These are phyloP conservation scores for Claviceps sp. DNA, from an alignment of 2,329 filamentous ascomycete genomes.

Conservation along the genomic window DNA sequence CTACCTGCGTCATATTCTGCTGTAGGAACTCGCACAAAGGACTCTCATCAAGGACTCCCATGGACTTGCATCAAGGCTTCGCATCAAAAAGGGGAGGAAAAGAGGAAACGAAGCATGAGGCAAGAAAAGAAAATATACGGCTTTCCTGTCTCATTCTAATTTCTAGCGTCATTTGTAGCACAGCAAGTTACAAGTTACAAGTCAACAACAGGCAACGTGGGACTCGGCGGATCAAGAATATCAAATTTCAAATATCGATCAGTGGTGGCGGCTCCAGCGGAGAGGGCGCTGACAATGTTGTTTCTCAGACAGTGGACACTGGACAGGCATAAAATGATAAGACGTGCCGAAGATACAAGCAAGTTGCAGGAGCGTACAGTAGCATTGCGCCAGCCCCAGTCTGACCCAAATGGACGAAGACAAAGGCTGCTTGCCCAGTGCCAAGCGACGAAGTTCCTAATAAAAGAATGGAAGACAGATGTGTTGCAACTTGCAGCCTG, in stretches of 20 bases:
- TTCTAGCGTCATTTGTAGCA: not conserved
- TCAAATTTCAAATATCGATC: not conserved
- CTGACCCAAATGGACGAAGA: not conserved
- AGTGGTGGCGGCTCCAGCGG: not conserved
- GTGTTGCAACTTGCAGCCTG: too few species aligned
- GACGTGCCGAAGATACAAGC: not conserved
- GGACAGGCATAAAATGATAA: not conserved
- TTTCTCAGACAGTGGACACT: not conserved
- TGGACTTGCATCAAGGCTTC: too few species aligned
- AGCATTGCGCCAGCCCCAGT: not conserved
- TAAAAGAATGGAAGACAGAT: too few species aligned
- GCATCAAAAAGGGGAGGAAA: not conserved
- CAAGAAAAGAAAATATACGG: not conserved
- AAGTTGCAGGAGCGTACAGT: not conserved
- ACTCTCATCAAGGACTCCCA: not conserved
- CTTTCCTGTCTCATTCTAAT: not conserved
- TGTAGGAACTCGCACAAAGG: not conserved
- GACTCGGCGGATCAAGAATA: not conserved
- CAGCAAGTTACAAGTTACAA: not conserved
- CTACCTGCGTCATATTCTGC: not conserved
- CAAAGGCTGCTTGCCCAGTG: not conserved
- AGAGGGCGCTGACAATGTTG: not conserved
- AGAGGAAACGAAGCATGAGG: not conserved
- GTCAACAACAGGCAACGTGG: not conserved
- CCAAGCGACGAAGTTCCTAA: not conserved